A percentile compares a stretch with the other conserved stretches of the same genome.
phyloP scores from a whole-genome alignment of 164 flowering plant genomes.

The Vitis riparia region DNA sequence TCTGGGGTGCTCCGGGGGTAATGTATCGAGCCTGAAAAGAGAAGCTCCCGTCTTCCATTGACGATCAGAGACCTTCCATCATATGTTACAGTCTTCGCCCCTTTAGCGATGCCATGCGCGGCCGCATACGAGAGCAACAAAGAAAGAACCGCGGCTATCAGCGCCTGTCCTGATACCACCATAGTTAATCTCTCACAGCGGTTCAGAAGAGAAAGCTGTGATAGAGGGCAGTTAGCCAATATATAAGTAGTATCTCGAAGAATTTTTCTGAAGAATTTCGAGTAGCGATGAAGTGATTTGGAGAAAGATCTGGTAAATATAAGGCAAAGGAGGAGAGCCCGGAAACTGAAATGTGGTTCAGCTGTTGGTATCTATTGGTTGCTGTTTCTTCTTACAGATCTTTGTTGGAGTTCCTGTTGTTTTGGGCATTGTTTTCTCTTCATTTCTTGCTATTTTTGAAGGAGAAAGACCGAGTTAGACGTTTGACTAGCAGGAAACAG shows the following conservation, averaged over 20 bases:
- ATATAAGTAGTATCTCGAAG: no score
- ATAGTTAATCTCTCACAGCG: neutral
- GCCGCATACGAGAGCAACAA: neutral
- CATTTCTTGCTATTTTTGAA: constrained; percentile 5
- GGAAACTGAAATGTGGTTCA: neutral
- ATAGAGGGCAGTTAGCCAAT: neutral
- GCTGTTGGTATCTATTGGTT: neutral
- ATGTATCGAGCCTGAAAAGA: constrained; percentile 68
- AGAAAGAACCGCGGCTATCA: neutral
- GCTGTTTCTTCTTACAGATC: neutral
- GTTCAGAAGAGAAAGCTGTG: neutral
- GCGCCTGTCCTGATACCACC: neutral
- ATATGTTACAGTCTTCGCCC: constrained; percentile 32
- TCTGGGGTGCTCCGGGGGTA: constrained; percentile 69
- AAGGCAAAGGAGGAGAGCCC: constrained; percentile 8
- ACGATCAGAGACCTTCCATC: constrained; percentile 59
- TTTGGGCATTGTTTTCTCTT: neutral
- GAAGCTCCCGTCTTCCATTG: constrained; percentile 52
- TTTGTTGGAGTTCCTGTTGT: neutral
- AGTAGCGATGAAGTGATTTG: neutral
- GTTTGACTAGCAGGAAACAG: neutral
- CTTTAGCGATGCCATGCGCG: neutral
- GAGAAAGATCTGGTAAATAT: neutral
- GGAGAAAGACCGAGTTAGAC: neutral
- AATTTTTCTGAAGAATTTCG: neutral